Base-by-base conservation (phyloP, 371 early-diverging fungal species). In the Apophysomyces elegans region DNA sequence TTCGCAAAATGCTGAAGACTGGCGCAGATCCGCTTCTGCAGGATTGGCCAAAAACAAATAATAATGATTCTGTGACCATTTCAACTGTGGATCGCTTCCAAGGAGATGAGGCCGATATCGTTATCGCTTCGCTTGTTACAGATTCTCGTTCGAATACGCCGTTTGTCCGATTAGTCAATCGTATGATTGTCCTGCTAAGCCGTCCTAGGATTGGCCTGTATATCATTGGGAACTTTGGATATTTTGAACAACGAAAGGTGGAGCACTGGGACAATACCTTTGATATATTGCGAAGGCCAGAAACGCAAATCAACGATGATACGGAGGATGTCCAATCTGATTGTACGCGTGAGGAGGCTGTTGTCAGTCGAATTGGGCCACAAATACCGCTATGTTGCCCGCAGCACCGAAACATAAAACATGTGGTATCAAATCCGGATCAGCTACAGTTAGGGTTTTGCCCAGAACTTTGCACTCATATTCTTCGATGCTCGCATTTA, bases 101-200 rank as follows among this genome's bases (percentile, higher is more conserved):
- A 21, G 54, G 54, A 21, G 54, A 50, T 11, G 54, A 50, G 11
- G 54, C 54, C 0, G 54, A 50, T 50, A 50, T 50, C 21, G 54
- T 50, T 5, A 50, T 50, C 21, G 54, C 21, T 6, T 50, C 54
- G 16, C 54, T 50, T 21, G 54, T 50, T 5, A 50, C 21, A 9
- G 54, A 50, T 21, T n/a, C 54, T 21, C n/a, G 21, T 26, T 50
- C 54, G 21, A 50, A 21, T n/a, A 50, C 54, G 11, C 54, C 54
- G 9, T 50, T 50, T 50, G 54, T 50, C 54, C 54, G 21, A 9
- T 21, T 50, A 18, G 54, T 50, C n/a, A 50, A 50, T 50, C 54
- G 54, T 21, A 50, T 50, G 54, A 50, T 50, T 50, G 54, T 50
- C 4, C 18, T 21, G 4, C 21, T 50, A 26, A 50, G 54, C 21